phyloP scores from a whole-genome alignment of 2,329 filamentous ascomycete genomes.

The Aspergillus aculeatus region DNA sequence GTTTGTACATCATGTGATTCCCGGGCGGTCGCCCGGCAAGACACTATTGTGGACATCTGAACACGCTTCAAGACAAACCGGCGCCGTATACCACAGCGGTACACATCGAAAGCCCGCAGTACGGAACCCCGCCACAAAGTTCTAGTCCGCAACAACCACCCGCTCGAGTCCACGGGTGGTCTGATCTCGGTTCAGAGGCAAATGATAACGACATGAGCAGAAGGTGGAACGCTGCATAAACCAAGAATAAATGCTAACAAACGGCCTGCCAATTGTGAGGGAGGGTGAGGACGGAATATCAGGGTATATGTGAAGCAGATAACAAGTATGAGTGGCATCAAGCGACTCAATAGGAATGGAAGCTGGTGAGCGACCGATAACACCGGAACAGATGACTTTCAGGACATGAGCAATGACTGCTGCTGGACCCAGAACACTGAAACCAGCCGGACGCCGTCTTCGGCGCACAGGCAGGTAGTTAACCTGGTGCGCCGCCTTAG shows the following conservation, averaged over 20 bases:
- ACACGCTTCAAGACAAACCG: background rate
- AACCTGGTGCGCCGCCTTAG: background rate
- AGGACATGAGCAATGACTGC: background rate
- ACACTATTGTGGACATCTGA: constrained; percentile 5
- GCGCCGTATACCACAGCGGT: background rate
- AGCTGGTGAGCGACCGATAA: background rate
- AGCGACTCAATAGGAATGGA: constrained; percentile 4
- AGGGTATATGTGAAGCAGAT: constrained; percentile 13
- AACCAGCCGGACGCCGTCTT: background rate
- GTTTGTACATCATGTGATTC: constrained; percentile 10
- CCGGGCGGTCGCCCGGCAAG: background rate
- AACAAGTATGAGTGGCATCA: constrained; percentile 8
- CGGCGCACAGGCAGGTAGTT: background rate
- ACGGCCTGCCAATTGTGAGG: background rate
- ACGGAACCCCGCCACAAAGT: background rate
- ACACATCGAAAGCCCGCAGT: background rate
- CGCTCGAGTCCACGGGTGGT: background rate
- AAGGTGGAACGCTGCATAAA: background rate
- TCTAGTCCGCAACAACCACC: background rate
- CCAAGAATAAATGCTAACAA: constrained; percentile 1
- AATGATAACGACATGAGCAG: background rate
- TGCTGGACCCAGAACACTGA: background rate
- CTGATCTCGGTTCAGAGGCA: background rate
- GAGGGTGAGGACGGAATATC: constrained; percentile 1
- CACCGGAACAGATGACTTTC: background rate